Evolutionary conservation across 129 eudicot genomes (phyloP).

Genomic region (Centaurea solstitialis): DNA sequence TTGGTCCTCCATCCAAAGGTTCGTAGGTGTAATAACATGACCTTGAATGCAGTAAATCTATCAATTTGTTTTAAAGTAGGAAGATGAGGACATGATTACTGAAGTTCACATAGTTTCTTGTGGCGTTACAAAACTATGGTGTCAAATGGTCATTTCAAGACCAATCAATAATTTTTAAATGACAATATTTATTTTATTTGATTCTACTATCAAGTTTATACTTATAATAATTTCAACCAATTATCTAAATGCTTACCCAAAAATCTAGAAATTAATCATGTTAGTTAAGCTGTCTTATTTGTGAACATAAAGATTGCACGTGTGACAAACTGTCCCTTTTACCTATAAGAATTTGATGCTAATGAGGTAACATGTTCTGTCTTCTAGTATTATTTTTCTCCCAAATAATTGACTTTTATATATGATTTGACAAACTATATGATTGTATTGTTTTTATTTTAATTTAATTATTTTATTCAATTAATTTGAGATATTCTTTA

Average conservation of each 20-base stretch:
- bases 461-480: not conserved
- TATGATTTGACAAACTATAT: not conserved
- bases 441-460: not conserved
- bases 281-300: slow-evolving; percentile 28
- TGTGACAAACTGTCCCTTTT: slow-evolving; percentile 28
- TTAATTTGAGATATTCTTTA: not conserved
- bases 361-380: slow-evolving; percentile 36
- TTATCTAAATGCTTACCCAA: not conserved
- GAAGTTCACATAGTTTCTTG: not conserved
- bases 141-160: not conserved
- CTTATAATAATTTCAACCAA: too few species aligned
- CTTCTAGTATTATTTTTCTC: slow-evolving; percentile 10
- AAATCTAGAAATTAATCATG: not conserved
- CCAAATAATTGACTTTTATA: not conserved
- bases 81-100: not conserved
- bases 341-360: not conserved
- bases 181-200: too few species aligned
- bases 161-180: not conserved
- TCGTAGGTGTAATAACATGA: not conserved
- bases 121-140: not conserved
- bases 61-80: not conserved
- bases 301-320: slow-evolving; percentile 31
- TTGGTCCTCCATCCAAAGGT: not conserved
- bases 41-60: not conserved
- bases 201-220: too few species aligned